phyloP scores from a whole-genome alignment of 2,329 filamentous ascomycete genomes.

The Cordyceps farinosa region DNA sequence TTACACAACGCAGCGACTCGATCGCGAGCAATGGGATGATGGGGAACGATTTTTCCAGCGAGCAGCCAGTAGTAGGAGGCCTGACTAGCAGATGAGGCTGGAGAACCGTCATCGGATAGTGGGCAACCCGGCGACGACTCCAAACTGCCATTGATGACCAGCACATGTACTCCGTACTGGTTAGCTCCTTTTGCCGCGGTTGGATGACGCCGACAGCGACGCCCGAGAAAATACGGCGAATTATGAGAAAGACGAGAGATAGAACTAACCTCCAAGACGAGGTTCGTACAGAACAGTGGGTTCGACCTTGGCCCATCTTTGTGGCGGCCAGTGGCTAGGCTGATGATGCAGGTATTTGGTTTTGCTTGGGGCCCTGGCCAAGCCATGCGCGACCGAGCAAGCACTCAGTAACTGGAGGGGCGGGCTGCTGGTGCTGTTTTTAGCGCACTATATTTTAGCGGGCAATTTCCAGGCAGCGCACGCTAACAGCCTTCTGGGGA shows the following conservation, averaged over 20 bases:
- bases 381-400: neutral
- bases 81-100: neutral
- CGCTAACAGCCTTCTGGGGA: neutral
- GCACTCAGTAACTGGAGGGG: neutral
- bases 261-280: neutral
- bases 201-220: neutral
- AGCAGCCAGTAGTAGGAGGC: neutral
- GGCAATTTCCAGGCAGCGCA: neutral
- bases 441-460: constrained; percentile 4
- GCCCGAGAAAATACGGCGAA: neutral
- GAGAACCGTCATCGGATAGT: neutral
- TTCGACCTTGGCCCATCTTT: neutral
- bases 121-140: neutral
- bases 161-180: neutral
- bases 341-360: neutral
- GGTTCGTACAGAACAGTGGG: neutral
- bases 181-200: neutral
- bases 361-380: neutral
- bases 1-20: neutral
- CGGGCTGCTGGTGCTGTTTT: neutral
- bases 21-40: neutral
- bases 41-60: neutral
- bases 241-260: neutral
- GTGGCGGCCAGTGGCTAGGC: neutral
- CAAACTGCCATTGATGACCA: neutral